Base-by-base conservation (phyloP, 306 rosid genomes). In the Glycine soja region DNA sequence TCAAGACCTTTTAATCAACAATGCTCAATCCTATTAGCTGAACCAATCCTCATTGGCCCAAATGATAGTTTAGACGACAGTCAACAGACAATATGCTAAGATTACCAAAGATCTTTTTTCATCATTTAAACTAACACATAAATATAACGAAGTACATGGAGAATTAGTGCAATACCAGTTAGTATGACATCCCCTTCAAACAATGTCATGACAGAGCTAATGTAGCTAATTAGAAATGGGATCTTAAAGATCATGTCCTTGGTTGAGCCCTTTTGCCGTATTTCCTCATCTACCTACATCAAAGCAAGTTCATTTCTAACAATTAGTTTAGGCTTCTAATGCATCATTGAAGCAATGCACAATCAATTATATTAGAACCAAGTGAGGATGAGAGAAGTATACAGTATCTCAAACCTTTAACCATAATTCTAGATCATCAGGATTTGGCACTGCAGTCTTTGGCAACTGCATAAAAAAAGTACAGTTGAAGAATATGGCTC, bases 141-240 rank as follows among this genome's bases (percentile, higher is more conserved):
- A 64, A n/a, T n/a, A 42, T 66, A 66, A 66, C 36, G 43, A 69
- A 7, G 82, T 66, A 51, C 45, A 43, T 61, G 53, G 69, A 48
- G 75, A 19, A 67, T 65, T 40, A 14, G 3, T 0, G 11, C 75
- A 56, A 48, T 91, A 95, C 99, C 97, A 75, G 99, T 93, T 14
- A 95, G 93, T 67, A 93, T 90, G 67, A 95, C 97, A 86, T 95
- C 99, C 82, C 99, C 97, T 89, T 93, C 97, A 66, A 95, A 84
- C 85, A 95, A 92, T 73, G 99, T 95, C 87, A 93, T 84, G 78
- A 88, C 8, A 56, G 97, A 90, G 82, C 97, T 95, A 73, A 93
- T 91, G 86, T 93, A 85, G 90, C 99, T 95, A 81, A 95, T 89
- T 75, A 95, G 90, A 89, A 81, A 95, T 13, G 99, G 98, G 63